Percentiles rank a stretch among this genome's conserved stretches.
phyloP scores from a whole-genome alignment of 352 stramenopile species.

The Phytopythium cucurbitacearum region DNA sequence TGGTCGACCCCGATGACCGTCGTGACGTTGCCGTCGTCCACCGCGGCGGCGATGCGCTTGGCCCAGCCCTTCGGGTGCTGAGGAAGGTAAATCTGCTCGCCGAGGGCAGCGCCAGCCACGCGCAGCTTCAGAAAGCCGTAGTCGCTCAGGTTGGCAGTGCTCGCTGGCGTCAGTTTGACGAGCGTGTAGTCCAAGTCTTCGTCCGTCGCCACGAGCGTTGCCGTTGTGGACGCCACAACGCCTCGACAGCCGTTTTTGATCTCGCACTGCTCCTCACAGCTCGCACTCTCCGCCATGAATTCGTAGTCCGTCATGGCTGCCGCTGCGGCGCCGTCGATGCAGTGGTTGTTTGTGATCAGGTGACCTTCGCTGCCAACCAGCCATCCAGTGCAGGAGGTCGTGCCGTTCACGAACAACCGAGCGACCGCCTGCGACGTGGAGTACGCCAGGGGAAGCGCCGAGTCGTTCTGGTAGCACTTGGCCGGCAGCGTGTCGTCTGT shows the following conservation, averaged over 20 bases:
- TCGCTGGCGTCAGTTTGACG: constrained; percentile 23
- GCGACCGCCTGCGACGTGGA: constrained; percentile 24
- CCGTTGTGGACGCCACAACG: constrained; percentile 16
- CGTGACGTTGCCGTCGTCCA: constrained; percentile 22
- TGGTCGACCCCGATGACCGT: constrained; percentile 13
- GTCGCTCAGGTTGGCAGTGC: constrained; percentile 13
- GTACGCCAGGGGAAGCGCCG: constrained; percentile 15
- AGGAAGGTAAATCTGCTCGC: constrained; percentile 46
- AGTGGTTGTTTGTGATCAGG: constrained; percentile 45
- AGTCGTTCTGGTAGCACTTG: constrained; percentile 28
- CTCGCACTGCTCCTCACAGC: constrained; percentile 25
- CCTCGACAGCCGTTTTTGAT: constrained; percentile 14
- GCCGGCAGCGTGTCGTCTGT: constrained; percentile 21
- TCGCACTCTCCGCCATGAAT: constrained; percentile 29
- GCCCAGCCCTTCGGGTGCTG: constrained; percentile 34
- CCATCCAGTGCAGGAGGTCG: constrained; percentile 32
- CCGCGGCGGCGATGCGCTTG: constrained; percentile 25
- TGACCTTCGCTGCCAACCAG: constrained; percentile 35
- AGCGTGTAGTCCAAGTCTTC: constrained; percentile 33
- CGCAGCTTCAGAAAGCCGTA: constrained; percentile 34
- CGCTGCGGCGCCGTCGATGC: constrained; percentile 17
- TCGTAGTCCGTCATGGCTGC: constrained; percentile 24
- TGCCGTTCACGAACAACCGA: constrained; percentile 25
- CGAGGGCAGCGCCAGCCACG: constrained; percentile 12
- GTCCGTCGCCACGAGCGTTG: constrained; percentile 18